Base-by-base conservation (phyloP, 2,329 filamentous ascomycete species). In the Cucurbitaria berberidis region DNA sequence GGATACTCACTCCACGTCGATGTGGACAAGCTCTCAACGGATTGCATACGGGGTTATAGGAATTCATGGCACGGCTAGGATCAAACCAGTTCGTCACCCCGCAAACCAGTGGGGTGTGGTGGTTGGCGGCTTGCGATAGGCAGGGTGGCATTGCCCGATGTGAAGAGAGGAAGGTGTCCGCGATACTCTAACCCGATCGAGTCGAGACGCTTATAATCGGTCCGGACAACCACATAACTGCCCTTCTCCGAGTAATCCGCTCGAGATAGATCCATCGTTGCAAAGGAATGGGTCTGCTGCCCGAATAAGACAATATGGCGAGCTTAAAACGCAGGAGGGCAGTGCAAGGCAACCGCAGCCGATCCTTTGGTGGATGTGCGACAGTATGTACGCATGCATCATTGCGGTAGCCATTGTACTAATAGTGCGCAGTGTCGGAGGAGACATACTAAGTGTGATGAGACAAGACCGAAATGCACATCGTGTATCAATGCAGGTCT, bases 401-500 rank as follows among this genome's bases (percentile, higher is more conserved):
- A 19, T 3, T 51, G 38, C 19, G 42, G 30, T 47, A 22, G 6
- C 11, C 7, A n/a, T 38, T 11, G 1, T 29, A 27, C n/a, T 30
- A 22, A 29, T 45, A 44, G 34, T 24, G 34, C 13, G 19, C 18
- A 41, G 22, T 45, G 50, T 26, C 60, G 69, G 10, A 59, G 55
- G 26, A 57, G 67, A 21, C 68, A 70, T 39, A 65, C 71, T 11
- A 72, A 69, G 48, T 72, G 68, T 48, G 69, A 72, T 52, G 61
- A 64, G 1, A 62, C 57, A 5, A 64, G 66, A 34, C 69, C 69
- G 0, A 30, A 48, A 3, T 72, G 68, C 43, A 64, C 59, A 41
- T 58, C 68, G 11, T 72, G 69, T 46, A 63, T 52, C 52, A 54
- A 70, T 13, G 62, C 74, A 15, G 72, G 72, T 0, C 48, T 79